Evolutionary conservation across 805 yeast genomes (phyloP).

Genomic region (Monosporozyma aquatica): DNA sequence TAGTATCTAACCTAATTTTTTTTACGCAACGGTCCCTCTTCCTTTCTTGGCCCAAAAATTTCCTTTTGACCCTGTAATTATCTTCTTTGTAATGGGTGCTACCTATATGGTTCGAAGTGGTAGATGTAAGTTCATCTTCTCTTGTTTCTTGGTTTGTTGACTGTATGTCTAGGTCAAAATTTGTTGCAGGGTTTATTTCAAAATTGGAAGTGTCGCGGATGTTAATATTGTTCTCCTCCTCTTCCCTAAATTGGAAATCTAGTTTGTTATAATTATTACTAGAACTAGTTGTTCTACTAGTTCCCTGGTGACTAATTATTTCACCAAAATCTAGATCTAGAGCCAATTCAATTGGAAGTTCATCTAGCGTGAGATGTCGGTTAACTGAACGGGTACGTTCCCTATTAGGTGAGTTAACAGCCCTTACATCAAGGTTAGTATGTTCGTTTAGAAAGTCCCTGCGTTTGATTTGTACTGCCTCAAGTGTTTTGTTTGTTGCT

Average conservation of each 20-base stretch:
- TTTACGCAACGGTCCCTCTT: background rate
- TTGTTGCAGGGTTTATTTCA: background rate
- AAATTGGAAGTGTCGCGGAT: background rate
- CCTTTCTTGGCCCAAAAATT: no score
- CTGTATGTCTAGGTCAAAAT: slow-evolving; percentile 11
- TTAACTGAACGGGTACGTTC: no score
- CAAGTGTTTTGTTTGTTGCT: background rate
- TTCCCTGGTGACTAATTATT: slow-evolving; percentile 21
- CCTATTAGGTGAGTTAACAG: no score
- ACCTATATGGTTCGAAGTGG: no score
- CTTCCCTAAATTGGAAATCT: background rate
- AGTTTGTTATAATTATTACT: slow-evolving; percentile 4
- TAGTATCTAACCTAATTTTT: slow-evolving; percentile 14
- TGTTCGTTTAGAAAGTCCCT: slow-evolving; percentile 20
- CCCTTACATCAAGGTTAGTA: slow-evolving; percentile 13
- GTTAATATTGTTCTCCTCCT: background rate
- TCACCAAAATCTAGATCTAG: slow-evolving; percentile 26
- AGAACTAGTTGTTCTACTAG: slow-evolving; percentile 9
- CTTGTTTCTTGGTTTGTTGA: background rate
- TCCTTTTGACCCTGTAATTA: background rate
- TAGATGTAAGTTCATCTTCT: background rate
- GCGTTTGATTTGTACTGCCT: slow-evolving; percentile 12
- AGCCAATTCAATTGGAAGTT: slow-evolving; percentile 19
- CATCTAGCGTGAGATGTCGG: slow-evolving; percentile 7
- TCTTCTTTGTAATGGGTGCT: no score